phyloP scores from a whole-genome alignment of 768 basidiomycete genomes.

The Vishniacozyma victoriae region DNA sequence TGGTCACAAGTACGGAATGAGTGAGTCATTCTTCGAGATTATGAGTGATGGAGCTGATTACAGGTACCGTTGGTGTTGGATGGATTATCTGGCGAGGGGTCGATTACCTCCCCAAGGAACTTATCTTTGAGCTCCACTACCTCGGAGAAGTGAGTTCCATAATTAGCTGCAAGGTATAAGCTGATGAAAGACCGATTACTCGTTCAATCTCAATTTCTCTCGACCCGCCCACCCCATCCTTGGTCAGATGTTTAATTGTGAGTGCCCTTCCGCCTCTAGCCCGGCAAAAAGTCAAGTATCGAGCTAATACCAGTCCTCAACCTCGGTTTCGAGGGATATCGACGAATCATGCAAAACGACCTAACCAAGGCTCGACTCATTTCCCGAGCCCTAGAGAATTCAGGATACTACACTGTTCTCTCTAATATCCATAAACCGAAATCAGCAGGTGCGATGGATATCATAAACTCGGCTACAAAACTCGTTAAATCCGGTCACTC shows the following conservation, averaged over 20 bases:
- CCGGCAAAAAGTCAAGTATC: neutral
- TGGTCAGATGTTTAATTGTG: slow-evolving; percentile 56
- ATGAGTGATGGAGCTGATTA: neutral
- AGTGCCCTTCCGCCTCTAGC: slow-evolving; percentile 1
- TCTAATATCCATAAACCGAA: slow-evolving; percentile 54
- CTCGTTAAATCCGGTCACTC: slow-evolving; percentile 44
- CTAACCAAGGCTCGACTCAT: slow-evolving; percentile 59
- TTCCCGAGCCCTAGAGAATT: slow-evolving; percentile 59
- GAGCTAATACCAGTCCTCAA: slow-evolving; percentile 50
- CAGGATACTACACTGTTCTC: slow-evolving; percentile 49
- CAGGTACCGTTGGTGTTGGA: slow-evolving; percentile 50
- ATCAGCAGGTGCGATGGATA: slow-evolving; percentile 9
- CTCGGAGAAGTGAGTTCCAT: slow-evolving; percentile 23
- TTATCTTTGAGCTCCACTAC: slow-evolving; percentile 61
- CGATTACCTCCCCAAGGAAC: slow-evolving; percentile 59
- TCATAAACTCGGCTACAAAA: slow-evolving; percentile 17
- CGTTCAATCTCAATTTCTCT: slow-evolving; percentile 55
- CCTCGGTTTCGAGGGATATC: slow-evolving; percentile 57
- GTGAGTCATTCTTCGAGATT: neutral
- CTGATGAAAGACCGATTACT: slow-evolving; percentile 58
- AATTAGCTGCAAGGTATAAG: neutral
- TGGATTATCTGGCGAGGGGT: slow-evolving; percentile 62
- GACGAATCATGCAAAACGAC: slow-evolving; percentile 40
- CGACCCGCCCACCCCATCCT: slow-evolving; percentile 57
- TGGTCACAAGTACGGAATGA: slow-evolving; percentile 59